Evolutionary conservation across 78 protist genomes (phyloP).

Genomic region (Protostelium mycophagum): DNA sequence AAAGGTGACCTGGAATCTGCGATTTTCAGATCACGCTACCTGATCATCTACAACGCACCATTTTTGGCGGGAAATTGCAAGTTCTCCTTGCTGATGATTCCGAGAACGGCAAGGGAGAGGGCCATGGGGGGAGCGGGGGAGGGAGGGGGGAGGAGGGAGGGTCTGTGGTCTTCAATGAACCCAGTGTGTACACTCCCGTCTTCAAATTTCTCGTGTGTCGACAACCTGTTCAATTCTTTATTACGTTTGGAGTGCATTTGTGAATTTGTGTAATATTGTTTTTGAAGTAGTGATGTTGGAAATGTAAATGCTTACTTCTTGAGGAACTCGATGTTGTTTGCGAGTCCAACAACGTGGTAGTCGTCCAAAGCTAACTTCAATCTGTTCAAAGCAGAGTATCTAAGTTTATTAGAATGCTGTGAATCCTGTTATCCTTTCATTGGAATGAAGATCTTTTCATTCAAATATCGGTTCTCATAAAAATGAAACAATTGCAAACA

Average conservation of each 20-base stretch:
- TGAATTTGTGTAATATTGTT: slow-evolving; percentile 17
- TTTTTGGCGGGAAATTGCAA: neutral
- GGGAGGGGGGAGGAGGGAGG: slow-evolving; percentile 27
- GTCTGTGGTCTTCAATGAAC: slow-evolving; percentile 59
- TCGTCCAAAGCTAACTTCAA: slow-evolving; percentile 40
- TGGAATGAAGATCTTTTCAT: neutral
- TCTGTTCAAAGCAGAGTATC: slow-evolving; percentile 39
- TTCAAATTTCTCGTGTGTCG: slow-evolving; percentile 51
- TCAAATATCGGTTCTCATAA: neutral
- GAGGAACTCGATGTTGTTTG: slow-evolving; percentile 71
- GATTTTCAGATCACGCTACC: no score
- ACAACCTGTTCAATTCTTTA: slow-evolving; percentile 56
- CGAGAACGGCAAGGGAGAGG: slow-evolving; percentile 7
- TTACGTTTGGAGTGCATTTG: slow-evolving; percentile 24
- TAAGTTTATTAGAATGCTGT: no score
- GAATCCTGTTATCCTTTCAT: neutral
- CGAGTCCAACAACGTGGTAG: slow-evolving; percentile 72
- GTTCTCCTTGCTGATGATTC: slow-evolving; percentile 14
- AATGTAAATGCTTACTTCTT: no score
- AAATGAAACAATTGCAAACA: neutral
- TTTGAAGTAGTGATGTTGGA: no score
- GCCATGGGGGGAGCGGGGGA: slow-evolving; percentile 17
- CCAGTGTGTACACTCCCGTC: slow-evolving; percentile 65
- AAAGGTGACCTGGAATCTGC: neutral
- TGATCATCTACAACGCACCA: neutral